A percentile compares a stretch with the other conserved stretches of the same genome.
phyloP scores from a whole-genome alignment of 2,329 filamentous ascomycete genomes.

The Ceratocystiopsis sp. region DNA sequence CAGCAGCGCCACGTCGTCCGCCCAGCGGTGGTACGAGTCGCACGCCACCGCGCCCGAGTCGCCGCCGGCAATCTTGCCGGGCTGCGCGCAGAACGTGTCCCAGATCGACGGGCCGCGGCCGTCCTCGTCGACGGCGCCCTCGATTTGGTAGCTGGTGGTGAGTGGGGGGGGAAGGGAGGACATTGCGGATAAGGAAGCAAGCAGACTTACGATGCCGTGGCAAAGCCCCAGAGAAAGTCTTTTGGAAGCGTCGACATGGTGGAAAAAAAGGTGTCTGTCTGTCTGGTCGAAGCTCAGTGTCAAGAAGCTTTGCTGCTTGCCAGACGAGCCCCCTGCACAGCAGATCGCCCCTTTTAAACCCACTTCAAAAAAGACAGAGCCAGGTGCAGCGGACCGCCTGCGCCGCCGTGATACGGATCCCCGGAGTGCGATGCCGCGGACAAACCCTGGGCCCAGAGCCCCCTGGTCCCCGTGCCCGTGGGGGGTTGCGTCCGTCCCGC shows the following conservation, averaged over 20 bases:
- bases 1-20: constrained; percentile 60
- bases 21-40: constrained; percentile 70
- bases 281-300: too few species aligned
- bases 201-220: constrained; percentile 49
- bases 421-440: too few species aligned
- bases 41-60: constrained; percentile 62
- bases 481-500: too few species aligned
- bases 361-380: too few species aligned
- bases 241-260: constrained; percentile 44
- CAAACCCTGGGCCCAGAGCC: too few species aligned
- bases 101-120: constrained; percentile 72
- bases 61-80: constrained; percentile 69
- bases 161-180: neutral
- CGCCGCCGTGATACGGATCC: too few species aligned
- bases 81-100: constrained; percentile 72
- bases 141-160: constrained; percentile 60
- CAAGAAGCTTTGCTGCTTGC: too few species aligned
- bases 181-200: neutral
- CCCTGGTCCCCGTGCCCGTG: too few species aligned
- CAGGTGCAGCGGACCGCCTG: too few species aligned
- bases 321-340: too few species aligned
- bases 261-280: too few species aligned
- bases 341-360: too few species aligned
- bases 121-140: constrained; percentile 57
- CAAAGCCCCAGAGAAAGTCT: constrained; percentile 67